phyloP scores from a whole-genome alignment of 148 eudicot genomes.

The Polygonum aviculare region DNA sequence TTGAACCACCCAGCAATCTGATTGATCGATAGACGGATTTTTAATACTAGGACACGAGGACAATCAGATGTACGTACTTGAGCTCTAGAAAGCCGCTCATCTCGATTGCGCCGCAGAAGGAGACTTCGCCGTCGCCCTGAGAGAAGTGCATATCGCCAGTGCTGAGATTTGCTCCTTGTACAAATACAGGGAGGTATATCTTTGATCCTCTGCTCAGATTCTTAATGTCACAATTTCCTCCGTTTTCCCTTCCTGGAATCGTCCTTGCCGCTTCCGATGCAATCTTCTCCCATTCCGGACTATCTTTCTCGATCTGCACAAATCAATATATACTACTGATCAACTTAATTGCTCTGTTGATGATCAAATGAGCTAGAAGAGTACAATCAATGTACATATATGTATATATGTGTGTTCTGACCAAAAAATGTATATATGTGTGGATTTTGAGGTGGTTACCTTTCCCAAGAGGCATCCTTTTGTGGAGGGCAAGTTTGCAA shows the following conservation, averaged over 20 bases:
- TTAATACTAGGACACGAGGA: too few species aligned
- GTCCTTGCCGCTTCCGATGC: slow-evolving; percentile 86
- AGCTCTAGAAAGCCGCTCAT: slow-evolving; percentile 98
- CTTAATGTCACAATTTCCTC: slow-evolving; percentile 96
- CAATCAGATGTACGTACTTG: slow-evolving; percentile 39
- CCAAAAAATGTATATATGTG: too few species aligned
- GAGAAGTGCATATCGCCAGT: slow-evolving; percentile 99
- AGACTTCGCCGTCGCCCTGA: slow-evolving; percentile 91
- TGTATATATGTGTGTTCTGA: too few species aligned
- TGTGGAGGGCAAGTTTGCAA: slow-evolving; percentile 80
- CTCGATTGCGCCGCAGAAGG: slow-evolving; percentile 96
- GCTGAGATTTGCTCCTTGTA: slow-evolving; percentile 90
- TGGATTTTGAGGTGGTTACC: slow-evolving; percentile 28
- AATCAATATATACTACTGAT: too few species aligned
- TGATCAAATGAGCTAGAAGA: too few species aligned
- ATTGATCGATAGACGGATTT: too few species aligned
- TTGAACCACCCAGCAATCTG: not conserved
- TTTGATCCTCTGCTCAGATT: slow-evolving; percentile 91
- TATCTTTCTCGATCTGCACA: slow-evolving; percentile 53
- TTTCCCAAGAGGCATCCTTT: slow-evolving; percentile 80
- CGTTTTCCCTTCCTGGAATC: slow-evolving; percentile 94
- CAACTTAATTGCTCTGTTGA: not conserved
- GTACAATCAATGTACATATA: too few species aligned
- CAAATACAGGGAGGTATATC: slow-evolving; percentile 90
- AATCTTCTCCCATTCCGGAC: slow-evolving; percentile 69